Base-by-base conservation (phyloP, 2,329 filamentous ascomycete genomes). In the Nectriaceae sp. region DNA sequence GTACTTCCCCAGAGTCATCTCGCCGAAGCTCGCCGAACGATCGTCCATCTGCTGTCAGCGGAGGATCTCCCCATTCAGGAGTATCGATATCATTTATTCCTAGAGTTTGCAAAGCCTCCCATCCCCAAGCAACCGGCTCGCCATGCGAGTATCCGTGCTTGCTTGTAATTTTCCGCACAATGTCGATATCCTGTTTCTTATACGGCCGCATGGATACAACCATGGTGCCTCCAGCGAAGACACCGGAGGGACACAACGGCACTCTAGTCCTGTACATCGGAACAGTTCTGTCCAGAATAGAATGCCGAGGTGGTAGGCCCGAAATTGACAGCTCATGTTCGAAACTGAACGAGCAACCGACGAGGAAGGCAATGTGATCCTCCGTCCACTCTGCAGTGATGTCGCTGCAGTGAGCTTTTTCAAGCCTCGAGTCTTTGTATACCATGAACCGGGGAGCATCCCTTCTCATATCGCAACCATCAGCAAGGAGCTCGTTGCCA, bases 121-220 rank as follows among this genome's bases (percentile, higher is more conserved):
- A 87, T 0, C 81, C 83, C 82, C 82, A 87, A 3, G 78, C 82
- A 13, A 87, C 69, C 2, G 82, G 82, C 67, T 87, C 84, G 3
- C 84, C 84, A 56, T 87, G 84, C 3, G 82, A 84, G 2, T 73
- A 67, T 8, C 71, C 63, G 63, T 78, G 87, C 8, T 68, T 67
- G 13, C 79, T 66, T 1, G 83, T 86, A 22, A 86, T 74, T 4
- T 70, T 66, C 11, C 83, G 69, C 1, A 87, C 79, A 13, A 45
- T 62, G 20, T 78, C 74, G 3, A 88, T 62, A 5, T 83, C 75
- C 3, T 68, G 59, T 1, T 53, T 57, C 20, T 60, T 69, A 61
- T 86, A 87, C 2, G 80, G 75, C 35, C 84, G 70, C 84, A 87
- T 87, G 0, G 80, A 85, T 0, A 87, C 83, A 3, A 87, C 80